A percentile compares a stretch with the other conserved stretches of the same genome.
These are phyloP conservation scores for Grigorovia transvaalensis DNA, from an alignment of 805 yeast genomes.

Conservation along the genomic window DNA sequence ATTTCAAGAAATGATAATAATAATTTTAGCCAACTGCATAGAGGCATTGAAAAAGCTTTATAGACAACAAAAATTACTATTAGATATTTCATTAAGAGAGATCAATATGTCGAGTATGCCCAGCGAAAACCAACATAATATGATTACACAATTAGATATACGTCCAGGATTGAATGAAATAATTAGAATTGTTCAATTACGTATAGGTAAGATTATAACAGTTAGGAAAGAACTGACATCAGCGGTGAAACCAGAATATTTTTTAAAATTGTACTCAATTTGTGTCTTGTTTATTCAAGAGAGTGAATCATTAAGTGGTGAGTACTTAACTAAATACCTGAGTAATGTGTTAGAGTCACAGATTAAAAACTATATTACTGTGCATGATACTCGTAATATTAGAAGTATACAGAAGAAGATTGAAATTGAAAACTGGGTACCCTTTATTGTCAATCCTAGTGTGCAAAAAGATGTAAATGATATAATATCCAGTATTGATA, in stretches of 20 bases:
- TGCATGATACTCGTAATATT: conserved; percentile 44
- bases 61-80: conserved; percentile 64
- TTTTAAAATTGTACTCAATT: conserved; percentile 55
- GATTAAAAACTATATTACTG: conserved; percentile 45
- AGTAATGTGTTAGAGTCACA: conserved; percentile 61
- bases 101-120: conserved; percentile 15
- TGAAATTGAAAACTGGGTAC: conserved; percentile 74
- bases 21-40: conserved; percentile 51
- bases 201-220: conserved; percentile 67
- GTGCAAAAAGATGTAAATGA: conserved; percentile 43
- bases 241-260: conserved; percentile 45
- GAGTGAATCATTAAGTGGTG: conserved; percentile 75
- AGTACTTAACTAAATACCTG: conserved; percentile 44
- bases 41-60: conserved; percentile 68
- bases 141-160: conserved; percentile 54
- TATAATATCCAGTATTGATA: conserved; percentile 37
- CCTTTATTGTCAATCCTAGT: conserved; percentile 41
- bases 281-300: conserved; percentile 65
- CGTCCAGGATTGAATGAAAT: conserved; percentile 54
- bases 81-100: conserved; percentile 56
- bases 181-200: conserved; percentile 58
- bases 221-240: conserved; percentile 69
- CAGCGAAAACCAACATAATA: conserved; percentile 24
- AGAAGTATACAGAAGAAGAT: conserved; percentile 38
- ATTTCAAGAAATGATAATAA: conserved; percentile 58